A percentile compares a stretch with the other conserved stretches of the same genome.
phyloP scores from a whole-genome alignment of 768 basidiomycete genomes.

The Xerocomus spinulosus region DNA sequence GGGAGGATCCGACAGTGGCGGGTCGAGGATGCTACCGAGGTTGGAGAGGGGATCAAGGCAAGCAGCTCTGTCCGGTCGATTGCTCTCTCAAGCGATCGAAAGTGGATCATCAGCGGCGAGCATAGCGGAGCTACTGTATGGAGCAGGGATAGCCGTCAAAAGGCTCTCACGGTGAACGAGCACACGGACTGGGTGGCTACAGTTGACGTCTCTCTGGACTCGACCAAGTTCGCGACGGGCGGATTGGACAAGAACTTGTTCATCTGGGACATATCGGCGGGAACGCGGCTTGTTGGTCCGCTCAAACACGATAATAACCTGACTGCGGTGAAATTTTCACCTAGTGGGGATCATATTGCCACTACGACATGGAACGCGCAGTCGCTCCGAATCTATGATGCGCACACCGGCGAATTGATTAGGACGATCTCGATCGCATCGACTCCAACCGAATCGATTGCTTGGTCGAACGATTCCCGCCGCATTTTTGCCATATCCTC shows the following conservation, averaged over 20 bases:
- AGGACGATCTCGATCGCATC: background rate
- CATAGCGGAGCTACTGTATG: background rate
- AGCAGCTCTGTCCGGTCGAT: background rate
- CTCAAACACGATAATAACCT: conserved; percentile 2
- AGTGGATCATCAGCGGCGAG: background rate
- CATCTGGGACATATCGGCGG: conserved; percentile 5
- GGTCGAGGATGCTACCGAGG: background rate
- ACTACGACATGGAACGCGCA: background rate
- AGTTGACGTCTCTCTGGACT: background rate
- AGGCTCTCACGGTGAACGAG: background rate
- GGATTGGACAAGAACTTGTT: background rate
- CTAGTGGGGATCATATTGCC: background rate
- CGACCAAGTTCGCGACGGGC: conserved; percentile 1
- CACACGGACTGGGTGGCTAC: background rate
- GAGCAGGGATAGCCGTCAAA: background rate
- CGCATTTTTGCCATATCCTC: background rate
- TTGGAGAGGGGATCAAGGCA: background rate
- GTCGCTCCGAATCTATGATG: conserved; percentile 4
- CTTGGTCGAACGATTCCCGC: background rate
- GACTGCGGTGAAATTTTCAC: conserved; percentile 4
- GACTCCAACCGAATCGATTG: background rate
- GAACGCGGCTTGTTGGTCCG: conserved; percentile 3
- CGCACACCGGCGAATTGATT: background rate
- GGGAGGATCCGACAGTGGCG: background rate
- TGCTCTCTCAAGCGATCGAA: background rate